Evolutionary conservation across 352 stramenopile species (phyloP).

Genomic region (Phytophthora tentaculata): DNA sequence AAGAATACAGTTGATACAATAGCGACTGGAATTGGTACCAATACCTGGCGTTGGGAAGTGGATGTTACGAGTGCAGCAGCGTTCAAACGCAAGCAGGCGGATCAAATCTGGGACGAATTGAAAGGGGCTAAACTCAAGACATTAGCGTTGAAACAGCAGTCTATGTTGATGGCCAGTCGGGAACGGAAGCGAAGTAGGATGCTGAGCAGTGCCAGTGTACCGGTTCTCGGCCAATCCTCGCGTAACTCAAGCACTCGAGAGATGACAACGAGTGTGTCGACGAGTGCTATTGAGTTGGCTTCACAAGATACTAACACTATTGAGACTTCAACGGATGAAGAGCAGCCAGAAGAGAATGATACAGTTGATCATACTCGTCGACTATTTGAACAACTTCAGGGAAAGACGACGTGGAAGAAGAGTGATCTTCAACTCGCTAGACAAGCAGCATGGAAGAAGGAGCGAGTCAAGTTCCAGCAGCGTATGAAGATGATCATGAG

Average conservation of each 20-base stretch:
- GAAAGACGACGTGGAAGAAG: conserved; percentile 76
- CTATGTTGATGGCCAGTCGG: conserved; percentile 25
- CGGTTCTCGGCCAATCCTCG: conserved; percentile 23
- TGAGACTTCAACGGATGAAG: background rate
- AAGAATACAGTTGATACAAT: background rate
- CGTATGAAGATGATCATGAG: conserved; percentile 78
- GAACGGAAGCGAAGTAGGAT: conserved; percentile 32
- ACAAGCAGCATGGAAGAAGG: conserved; percentile 67
- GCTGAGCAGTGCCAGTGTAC: conserved; percentile 31
- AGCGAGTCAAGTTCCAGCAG: conserved; percentile 70
- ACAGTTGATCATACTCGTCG: conserved; percentile 33
- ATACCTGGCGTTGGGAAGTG: conserved; percentile 59
- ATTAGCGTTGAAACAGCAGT: conserved; percentile 29
- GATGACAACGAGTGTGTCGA: conserved; percentile 24
- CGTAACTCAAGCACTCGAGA: conserved; percentile 12
- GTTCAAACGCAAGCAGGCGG: conserved; percentile 56
- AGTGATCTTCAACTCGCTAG: conserved; percentile 73
- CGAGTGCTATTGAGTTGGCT: conserved; percentile 16
- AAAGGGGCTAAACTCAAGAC: conserved; percentile 56
- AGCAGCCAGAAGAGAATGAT: conserved; percentile 21
- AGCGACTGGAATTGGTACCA: background rate
- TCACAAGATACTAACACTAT: background rate
- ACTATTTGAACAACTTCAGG: conserved; percentile 76
- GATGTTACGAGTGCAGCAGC: conserved; percentile 43
- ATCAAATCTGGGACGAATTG: conserved; percentile 65